A percentile compares a stretch with the other conserved stretches of the same genome.
phyloP scores from a whole-genome alignment of 352 stramenopile species.

The Peronospora belbahrii region DNA sequence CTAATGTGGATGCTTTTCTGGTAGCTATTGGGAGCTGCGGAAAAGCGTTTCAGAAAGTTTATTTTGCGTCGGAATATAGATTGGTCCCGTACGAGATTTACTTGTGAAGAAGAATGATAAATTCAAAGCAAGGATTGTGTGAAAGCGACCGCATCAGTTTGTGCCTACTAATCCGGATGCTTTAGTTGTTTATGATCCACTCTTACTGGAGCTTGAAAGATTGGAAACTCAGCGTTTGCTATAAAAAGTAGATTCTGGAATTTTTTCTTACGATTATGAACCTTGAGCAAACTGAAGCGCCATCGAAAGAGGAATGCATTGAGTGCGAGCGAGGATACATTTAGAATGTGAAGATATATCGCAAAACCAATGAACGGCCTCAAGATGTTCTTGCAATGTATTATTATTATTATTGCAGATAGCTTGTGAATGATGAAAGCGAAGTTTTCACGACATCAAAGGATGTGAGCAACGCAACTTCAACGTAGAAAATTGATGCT shows the following conservation, averaged over 20 bases:
- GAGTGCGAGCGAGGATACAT: constrained; percentile 45
- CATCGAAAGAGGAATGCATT: constrained; percentile 59
- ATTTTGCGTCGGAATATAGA: constrained; percentile 18
- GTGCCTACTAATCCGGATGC: constrained; percentile 40
- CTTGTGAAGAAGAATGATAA: neutral
- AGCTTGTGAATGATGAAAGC: constrained; percentile 69
- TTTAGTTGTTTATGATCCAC: constrained; percentile 4
- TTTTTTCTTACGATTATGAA: constrained; percentile 55
- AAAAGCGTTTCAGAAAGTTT: constrained; percentile 45
- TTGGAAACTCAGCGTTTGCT: constrained; percentile 18
- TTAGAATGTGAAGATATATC: constrained; percentile 70
- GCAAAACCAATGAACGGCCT: no score
- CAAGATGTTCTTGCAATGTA: no score
- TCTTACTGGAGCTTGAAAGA: constrained; percentile 25
- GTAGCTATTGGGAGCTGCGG: constrained; percentile 37
- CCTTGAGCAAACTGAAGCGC: constrained; percentile 47
- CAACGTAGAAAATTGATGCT: constrained; percentile 48
- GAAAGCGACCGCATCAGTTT: constrained; percentile 60
- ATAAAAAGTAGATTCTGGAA: constrained; percentile 41
- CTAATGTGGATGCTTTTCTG: neutral
- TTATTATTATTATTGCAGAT: no score
- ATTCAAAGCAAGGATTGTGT: constrained; percentile 21
- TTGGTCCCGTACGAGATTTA: constrained; percentile 22
- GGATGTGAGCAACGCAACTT: constrained; percentile 28
- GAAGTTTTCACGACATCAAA: constrained; percentile 13